Evolutionary conservation across 1,284 basidiomycete genomes (phyloP), one percentile per base, ranked within the genome.

Genomic region (Schizophyllum amplum): DNA sequence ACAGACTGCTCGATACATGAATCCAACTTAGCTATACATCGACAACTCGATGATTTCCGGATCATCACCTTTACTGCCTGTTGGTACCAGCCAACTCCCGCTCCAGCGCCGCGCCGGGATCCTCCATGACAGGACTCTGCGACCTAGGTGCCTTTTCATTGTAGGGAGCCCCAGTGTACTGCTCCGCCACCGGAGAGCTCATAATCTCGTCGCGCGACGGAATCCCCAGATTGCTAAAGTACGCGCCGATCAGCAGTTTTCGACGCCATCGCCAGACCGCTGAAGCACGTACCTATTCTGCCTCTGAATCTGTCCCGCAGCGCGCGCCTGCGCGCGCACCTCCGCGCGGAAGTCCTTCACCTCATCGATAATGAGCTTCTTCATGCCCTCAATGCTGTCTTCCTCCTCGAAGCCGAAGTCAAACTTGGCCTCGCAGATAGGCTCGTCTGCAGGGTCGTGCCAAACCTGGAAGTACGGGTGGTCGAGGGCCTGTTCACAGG

Each of bases 321-420:
- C 80, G 55, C 87, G 78, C n/a, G 86, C 85, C 63, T 90, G 89
- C 15, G 79, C 77, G 54, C 94, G 82, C 2, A 97, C 94, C 67
- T 94, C 87, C 20, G 84, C 79, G 27, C 94, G 82, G 82, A 97
- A 97, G n/a, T 78, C 72, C 60, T 86, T 86, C 46, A 98, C 95
- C 73, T 99, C 96, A 46, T 96, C 85, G 13, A 98, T 84, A 65
- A 99, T 99, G 66, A 99, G 74, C 62, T 83, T 83, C 73, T 96
- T 93, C 97, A 99, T 99, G 22, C 97, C 97, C 56, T 97, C 92
- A 59, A 95, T 94, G 55, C 87, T 86, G 62, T 99, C 96, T 71
- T 98, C 96, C 61, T 89, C 87, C 73, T 99, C 97, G 64, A 99
- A 99, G n/a, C 86, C 81, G 69, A 99, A 99, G 73, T 99, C 94